phyloP scores from a whole-genome alignment of 2,329 filamentous ascomycete species.

The Byssochlamys sp. region DNA sequence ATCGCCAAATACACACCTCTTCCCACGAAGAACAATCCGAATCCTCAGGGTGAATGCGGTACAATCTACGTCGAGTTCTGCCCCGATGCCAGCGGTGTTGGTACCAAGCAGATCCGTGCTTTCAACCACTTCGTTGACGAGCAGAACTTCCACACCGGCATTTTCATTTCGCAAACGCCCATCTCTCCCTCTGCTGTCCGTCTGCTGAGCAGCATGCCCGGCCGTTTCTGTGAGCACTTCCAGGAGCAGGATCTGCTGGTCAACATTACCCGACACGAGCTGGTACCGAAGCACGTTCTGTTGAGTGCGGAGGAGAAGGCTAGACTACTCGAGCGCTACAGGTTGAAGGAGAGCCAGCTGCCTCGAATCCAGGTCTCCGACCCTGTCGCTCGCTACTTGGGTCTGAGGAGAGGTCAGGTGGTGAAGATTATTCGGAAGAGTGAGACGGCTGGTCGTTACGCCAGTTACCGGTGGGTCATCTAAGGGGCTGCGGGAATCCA shows the following conservation, averaged over 20 bases:
- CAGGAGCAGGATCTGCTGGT: slow-evolving; percentile 90
- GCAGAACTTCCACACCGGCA: slow-evolving; percentile 77
- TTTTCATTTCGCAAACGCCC: slow-evolving; percentile 74
- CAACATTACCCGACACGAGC: slow-evolving; percentile 95
- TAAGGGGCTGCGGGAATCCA: slow-evolving; percentile 13
- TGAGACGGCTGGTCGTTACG: slow-evolving; percentile 92
- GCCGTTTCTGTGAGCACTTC: slow-evolving; percentile 84
- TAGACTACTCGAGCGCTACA: slow-evolving; percentile 75
- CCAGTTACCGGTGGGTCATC: slow-evolving; percentile 72
- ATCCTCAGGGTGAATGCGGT: slow-evolving; percentile 66
- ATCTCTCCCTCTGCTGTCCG: slow-evolving; percentile 82
- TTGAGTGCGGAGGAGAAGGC: slow-evolving; percentile 83
- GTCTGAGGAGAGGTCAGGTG: slow-evolving; percentile 80
- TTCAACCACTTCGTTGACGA: slow-evolving; percentile 75
- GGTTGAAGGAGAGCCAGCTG: slow-evolving; percentile 93
- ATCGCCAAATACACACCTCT: slow-evolving; percentile 70
- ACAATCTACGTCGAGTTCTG: slow-evolving; percentile 92
- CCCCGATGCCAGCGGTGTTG: slow-evolving; percentile 60
- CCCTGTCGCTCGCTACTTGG: slow-evolving; percentile 84
- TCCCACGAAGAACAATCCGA: slow-evolving; percentile 57
- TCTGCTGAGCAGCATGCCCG: slow-evolving; percentile 67
- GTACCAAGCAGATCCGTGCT: slow-evolving; percentile 81
- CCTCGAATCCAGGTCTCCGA: slow-evolving; percentile 85
- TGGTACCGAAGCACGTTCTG: slow-evolving; percentile 86
- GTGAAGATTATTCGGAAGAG: slow-evolving; percentile 96